Conservation (phyloP, 495 filamentous ascomycete species). For the Penicillium paxilli region DNA sequence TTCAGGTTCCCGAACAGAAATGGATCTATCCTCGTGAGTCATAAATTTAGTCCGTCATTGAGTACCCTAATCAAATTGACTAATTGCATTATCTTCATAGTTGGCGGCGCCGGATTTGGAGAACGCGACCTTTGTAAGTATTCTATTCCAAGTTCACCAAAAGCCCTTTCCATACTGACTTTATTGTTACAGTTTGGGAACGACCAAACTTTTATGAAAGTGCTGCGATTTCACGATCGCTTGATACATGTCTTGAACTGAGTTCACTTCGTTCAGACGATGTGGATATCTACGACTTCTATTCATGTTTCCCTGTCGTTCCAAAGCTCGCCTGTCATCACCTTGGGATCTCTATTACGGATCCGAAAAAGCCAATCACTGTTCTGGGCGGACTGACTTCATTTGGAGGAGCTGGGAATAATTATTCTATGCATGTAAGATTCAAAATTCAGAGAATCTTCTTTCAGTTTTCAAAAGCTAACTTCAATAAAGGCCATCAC, state of each 20-base stretch:
- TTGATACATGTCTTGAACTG: conserved; percentile 41
- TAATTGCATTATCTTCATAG: background rate
- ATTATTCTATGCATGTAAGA: conserved; percentile 59
- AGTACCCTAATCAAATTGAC: no score
- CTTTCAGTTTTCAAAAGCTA: background rate
- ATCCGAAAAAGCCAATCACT: conserved; percentile 47
- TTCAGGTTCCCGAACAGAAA: conserved; percentile 47
- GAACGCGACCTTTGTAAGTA: conserved; percentile 40
- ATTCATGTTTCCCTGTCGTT: conserved; percentile 62
- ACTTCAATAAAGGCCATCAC: conserved; percentile 44
- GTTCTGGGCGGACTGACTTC: conserved; percentile 57
- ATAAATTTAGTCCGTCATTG: no score
- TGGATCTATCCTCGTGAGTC: conserved; percentile 53
- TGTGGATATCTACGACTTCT: conserved; percentile 56
- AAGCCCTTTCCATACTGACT: background rate
- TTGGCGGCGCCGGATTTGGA: background rate
- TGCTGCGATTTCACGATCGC: conserved; percentile 49
- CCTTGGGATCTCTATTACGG: conserved; percentile 43
- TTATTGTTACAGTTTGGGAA: conserved; percentile 47
- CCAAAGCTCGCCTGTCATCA: conserved; percentile 57
- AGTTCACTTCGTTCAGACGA: conserved; percentile 38
- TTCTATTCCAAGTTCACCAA: background rate
- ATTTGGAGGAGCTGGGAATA: conserved; percentile 61
- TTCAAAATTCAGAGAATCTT: no score
- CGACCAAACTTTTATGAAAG: conserved; percentile 51